A percentile compares a stretch with the other conserved stretches of the same genome.
Evolutionary conservation across 306 rosid genomes (phyloP).

Genomic region (Trichosanthes cucumerina): DNA sequence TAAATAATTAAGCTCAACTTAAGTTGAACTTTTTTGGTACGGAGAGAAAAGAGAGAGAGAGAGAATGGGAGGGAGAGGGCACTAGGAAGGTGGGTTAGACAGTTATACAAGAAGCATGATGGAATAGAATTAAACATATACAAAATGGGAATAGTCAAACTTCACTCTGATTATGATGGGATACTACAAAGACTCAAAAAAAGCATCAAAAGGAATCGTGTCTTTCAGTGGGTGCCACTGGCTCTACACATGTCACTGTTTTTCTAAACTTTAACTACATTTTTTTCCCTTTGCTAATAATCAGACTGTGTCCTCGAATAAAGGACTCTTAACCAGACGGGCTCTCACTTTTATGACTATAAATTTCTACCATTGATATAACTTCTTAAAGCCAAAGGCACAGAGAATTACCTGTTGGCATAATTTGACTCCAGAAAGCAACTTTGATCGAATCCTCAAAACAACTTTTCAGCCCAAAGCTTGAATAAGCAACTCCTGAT

Average conservation of each 20-base stretch:
- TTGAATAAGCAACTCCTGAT: not conserved
- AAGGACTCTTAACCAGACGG: not conserved
- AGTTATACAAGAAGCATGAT: conserved; percentile 3
- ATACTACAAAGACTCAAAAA: conserved; percentile 3
- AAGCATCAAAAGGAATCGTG: conserved; percentile 12
- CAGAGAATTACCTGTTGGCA: not conserved
- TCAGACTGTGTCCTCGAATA: not conserved
- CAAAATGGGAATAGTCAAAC: conserved; percentile 46
- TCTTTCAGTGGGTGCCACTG: conserved; percentile 2
- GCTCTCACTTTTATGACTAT: not conserved
- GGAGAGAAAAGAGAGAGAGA: not conserved
- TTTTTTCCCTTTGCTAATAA: not conserved
- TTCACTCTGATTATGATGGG: conserved; percentile 26
- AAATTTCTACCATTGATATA: conserved; percentile 1
- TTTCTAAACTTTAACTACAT: not conserved
- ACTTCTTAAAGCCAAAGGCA: not conserved
- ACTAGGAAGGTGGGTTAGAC: not conserved
- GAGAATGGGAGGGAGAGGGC: not conserved
- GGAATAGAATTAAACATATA: conserved; percentile 6
- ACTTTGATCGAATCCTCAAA: not conserved
- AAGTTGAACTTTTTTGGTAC: not conserved
- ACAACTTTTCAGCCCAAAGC: not conserved
- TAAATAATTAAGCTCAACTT: not conserved
- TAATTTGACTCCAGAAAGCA: not conserved
- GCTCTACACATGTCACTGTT: not conserved